Evolutionary conservation across 768 basidiomycete species (phyloP).

Genomic region (Mrakia frigida): DNA sequence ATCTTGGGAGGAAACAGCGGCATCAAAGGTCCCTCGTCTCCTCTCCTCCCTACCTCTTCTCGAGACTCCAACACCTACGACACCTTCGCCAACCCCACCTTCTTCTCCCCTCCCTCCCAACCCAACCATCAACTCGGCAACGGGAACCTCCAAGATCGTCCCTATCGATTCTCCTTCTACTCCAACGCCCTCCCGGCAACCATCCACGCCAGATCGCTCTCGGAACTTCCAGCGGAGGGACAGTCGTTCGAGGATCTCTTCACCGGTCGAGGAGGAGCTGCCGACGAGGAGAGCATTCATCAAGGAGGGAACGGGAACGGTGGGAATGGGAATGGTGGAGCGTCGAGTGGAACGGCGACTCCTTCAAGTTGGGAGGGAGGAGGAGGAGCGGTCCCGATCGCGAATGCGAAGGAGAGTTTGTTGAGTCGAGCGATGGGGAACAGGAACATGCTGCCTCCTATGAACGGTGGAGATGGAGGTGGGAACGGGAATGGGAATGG

Average conservation of each 20-base stretch:
- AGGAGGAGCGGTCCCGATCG: conserved; percentile 19
- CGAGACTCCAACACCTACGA: conserved; percentile 14
- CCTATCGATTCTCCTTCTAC: conserved; percentile 97
- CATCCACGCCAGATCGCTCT: conserved; percentile 86
- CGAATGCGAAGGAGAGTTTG: conserved; percentile 33
- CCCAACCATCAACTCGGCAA: conserved; percentile 25
- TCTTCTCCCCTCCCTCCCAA: conserved; percentile 16
- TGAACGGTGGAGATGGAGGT: conserved; percentile 23
- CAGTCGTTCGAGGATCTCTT: conserved; percentile 92
- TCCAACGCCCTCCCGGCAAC: conserved; percentile 86
- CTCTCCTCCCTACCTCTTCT: conserved; percentile 3
- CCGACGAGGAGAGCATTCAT: conserved; percentile 25
- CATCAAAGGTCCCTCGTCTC: background rate
- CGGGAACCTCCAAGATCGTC: conserved; percentile 60
- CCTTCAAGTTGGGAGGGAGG: conserved; percentile 31
- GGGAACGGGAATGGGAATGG: conserved; percentile 11
- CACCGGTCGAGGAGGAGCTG: conserved; percentile 42
- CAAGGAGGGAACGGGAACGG: background rate
- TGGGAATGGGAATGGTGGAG: conserved; percentile 48
- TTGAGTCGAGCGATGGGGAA: conserved; percentile 33
- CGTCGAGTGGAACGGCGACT: conserved; percentile 53
- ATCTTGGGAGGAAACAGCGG: background rate
- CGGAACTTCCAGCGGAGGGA: conserved; percentile 87
- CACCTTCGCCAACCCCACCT: background rate
- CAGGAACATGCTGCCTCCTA: conserved; percentile 18